Base-by-base conservation (phyloP, 768 basidiomycete genomes). In the Tylopilus plumbeoviolaceoides region DNA sequence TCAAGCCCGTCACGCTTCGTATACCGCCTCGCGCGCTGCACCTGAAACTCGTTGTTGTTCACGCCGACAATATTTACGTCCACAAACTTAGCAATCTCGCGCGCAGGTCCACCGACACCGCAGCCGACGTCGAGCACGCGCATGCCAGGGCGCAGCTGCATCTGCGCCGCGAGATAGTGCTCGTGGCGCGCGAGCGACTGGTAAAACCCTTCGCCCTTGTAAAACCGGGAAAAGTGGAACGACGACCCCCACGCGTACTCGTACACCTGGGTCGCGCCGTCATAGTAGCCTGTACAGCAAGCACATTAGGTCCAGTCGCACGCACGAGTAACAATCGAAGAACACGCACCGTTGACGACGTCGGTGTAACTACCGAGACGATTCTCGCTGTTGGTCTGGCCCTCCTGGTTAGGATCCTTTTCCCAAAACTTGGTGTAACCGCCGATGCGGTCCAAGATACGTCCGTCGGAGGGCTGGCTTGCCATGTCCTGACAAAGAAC, bases 171-270 rank as follows among this genome's bases (percentile, higher is more conserved):
- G 59, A 99, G 90, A 74, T 95, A 98, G 74, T 99, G 95, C 73
- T 99, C 95, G 64, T 98, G 95, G 39, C 97, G 87, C 25, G 95
- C 94, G 15, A 69, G 72, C 7, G 85, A 83, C 18, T 84, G 82
- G 21, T 77, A 68, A 69, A 88, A 88, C 1, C 78, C 80, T 68
- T 92, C 88, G 57, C 95, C 95, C 72, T 87, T 88, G 82, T 89
- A 93, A 78, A 95, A 98, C 31, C 95, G 91, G 51, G 90, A 95
- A 71, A 97, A 97, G 73, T 98, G 95, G 83, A 97, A 97, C 6
- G 87, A 92, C 50, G 84, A 77, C 1, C 81, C 81, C 94, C 93
- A 92, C 48, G 90, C 94, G 63, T 89, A 97, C 69, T 98, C 95
- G 74, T 98, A 97, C 53, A 98, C 76, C 66, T 91, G 84, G 4